phyloP scores from a whole-genome alignment of 345 rosid species.

The Eucalyptus marginata region DNA sequence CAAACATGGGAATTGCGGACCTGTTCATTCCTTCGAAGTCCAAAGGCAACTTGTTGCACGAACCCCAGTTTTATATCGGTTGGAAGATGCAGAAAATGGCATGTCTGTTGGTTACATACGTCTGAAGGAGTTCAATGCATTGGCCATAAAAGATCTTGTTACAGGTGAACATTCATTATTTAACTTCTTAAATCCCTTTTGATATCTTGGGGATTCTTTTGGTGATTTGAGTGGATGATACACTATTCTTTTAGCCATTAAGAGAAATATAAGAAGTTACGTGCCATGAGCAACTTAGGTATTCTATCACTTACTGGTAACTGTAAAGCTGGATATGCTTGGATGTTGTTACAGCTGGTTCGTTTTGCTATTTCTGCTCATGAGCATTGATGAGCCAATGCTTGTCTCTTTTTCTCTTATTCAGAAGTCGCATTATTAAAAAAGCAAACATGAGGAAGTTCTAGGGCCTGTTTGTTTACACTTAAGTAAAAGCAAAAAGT shows the following conservation, averaged over 20 bases:
- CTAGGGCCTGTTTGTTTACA: not conserved
- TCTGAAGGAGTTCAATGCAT: conserved; percentile 86
- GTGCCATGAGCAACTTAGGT: not conserved
- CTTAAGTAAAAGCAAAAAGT: not conserved
- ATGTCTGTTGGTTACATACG: conserved; percentile 71
- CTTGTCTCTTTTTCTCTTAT: not conserved
- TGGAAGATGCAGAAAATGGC: conserved; percentile 68
- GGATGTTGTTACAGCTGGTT: not conserved
- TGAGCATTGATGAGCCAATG: not conserved
- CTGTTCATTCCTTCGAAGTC: conserved; percentile 49
- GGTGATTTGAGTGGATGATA: not conserved
- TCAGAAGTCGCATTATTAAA: not conserved
- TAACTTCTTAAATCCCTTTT: not conserved
- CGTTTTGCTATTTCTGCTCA: not conserved
- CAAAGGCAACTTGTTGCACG: conserved; percentile 81
- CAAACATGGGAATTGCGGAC: conserved; percentile 86
- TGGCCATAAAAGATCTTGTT: conserved; percentile 88
- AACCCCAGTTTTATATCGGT: conserved; percentile 73
- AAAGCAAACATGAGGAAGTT: not conserved
- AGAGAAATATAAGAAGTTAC: not conserved
- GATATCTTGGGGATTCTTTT: not conserved
- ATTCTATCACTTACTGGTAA: not conserved
- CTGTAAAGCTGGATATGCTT: not conserved
- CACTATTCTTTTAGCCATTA: not conserved
- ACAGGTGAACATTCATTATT: conserved; percentile 33